Base-by-base conservation (phyloP, 805 yeast genomes). In the Candida oleophila region DNA sequence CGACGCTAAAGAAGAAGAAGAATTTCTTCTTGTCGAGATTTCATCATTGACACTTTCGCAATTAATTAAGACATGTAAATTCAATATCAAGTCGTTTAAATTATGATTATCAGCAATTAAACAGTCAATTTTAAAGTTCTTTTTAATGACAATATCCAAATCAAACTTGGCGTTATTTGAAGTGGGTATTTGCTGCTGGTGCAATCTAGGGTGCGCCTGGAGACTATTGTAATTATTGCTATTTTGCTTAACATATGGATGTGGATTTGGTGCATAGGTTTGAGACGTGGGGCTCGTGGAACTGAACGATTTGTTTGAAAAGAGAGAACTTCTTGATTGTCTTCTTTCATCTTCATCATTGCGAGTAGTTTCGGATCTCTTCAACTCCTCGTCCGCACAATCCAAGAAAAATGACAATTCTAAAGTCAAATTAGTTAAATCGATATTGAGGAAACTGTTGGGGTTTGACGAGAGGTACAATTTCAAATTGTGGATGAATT, bases 391-490 rank as follows among this genome's bases (percentile, higher is more conserved):
- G 5, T 9, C 56, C 5, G 59, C 47, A 12, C 52, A 20, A 39
- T 53, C 55, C 15, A 57, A 54, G 8, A 60, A 49, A 33, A 53
- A 55, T 5, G 87, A 76, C 47, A 85, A 68, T 52, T 81, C 86
- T 15, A 80, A 56, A n/a, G 88, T 82, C 34, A 81, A 71, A 12
- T 79, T 77, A 14, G 83, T 74, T 33, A 87, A 66, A 57, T 84
- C 85, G 19, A 81, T 66, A 52, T 80, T 73, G 21, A 80, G 74
- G 55, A 88, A 87, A 0, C 89, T 80, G 22, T 74, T 71, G 0
- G 74, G 73, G 47, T 78, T 75, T 7, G 66, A 59, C 36, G 74
- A 62, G 22, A 77, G 58, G 21, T 58, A 57, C 32, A 59, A 55
- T 45, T 68, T 71, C 35, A 72, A 50, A 14, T 59, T 57, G 14